These are phyloP conservation scores for Epichloe festucae DNA, from an alignment of 2,329 filamentous ascomycete species.

Conservation along the genomic window DNA sequence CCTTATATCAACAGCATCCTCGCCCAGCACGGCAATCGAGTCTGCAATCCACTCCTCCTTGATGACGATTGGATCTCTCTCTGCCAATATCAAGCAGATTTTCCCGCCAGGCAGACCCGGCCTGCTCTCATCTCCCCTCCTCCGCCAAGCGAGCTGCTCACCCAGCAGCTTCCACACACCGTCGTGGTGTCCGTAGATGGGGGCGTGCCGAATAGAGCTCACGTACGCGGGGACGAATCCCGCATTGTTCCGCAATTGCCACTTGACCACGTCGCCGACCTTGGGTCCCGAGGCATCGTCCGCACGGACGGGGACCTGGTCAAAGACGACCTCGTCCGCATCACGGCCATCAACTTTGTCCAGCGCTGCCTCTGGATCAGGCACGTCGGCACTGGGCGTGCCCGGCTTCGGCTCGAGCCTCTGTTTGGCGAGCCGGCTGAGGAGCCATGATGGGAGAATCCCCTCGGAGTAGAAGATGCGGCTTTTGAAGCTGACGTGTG, in stretches of 20 bases:
- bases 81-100: constrained; percentile 53
- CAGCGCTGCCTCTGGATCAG: background rate
- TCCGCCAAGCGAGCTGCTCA: constrained; percentile 30
- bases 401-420: constrained; percentile 32
- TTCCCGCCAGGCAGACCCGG: constrained; percentile 30
- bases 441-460: constrained; percentile 45
- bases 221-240: constrained; percentile 62
- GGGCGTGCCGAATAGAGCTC: constrained; percentile 55
- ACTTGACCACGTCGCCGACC: constrained; percentile 49
- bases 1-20: constrained; percentile 41
- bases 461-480: constrained; percentile 49
- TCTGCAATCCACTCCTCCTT: constrained; percentile 51
- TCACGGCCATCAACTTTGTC: background rate
- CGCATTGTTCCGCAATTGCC: constrained; percentile 53
- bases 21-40: constrained; percentile 41
- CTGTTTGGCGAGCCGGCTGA: constrained; percentile 37
- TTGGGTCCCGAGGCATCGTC: constrained; percentile 29
- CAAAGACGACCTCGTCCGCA: constrained; percentile 25
- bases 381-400: constrained; percentile 18
- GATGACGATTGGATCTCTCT: constrained; percentile 54
- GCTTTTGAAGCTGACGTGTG: constrained; percentile 47
- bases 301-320: constrained; percentile 38
- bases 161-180: constrained; percentile 48
- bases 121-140: constrained; percentile 20
- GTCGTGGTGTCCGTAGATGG: constrained; percentile 47